Conservation (phyloP, 1,139 yeast species). For the Yamadazyma membranifaciens region DNA sequence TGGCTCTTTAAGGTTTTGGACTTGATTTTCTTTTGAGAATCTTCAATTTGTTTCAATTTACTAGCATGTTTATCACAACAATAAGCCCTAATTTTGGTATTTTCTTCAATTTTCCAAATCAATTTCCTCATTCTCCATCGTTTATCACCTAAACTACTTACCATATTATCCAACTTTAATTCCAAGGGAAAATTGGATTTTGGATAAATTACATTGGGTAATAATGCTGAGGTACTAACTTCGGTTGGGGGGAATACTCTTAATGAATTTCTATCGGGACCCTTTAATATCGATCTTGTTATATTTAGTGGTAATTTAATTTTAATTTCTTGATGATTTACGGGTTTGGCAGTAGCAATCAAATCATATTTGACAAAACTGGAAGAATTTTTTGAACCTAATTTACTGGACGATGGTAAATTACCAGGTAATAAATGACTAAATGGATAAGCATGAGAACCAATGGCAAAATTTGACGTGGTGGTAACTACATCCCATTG, state of each 20-base stretch:
- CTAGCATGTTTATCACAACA: constrained; percentile 56
- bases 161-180: constrained; percentile 75
- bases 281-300: constrained; percentile 73
- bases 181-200: constrained; percentile 83
- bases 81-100: constrained; percentile 55
- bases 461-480: constrained; percentile 54
- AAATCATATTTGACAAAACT: constrained; percentile 70
- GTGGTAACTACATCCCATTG: constrained; percentile 81
- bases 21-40: constrained; percentile 31
- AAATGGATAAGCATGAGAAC: constrained; percentile 87
- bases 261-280: constrained; percentile 81
- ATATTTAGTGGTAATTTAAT: constrained; percentile 70
- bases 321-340: constrained; percentile 28
- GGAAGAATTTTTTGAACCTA: constrained; percentile 54
- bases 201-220: constrained; percentile 89
- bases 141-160: constrained; percentile 47
- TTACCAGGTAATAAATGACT: constrained; percentile 90
- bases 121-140: constrained; percentile 94
- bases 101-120: constrained; percentile 89
- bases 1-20: constrained; percentile 9
- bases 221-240: constrained; percentile 77
- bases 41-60: constrained; percentile 49
- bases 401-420: constrained; percentile 74
- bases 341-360: constrained; percentile 52
- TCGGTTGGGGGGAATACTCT: constrained; percentile 96